phyloP scores from a whole-genome alignment of 495 filamentous ascomycete genomes.

The Pseudoneurospora amorphoporcata region DNA sequence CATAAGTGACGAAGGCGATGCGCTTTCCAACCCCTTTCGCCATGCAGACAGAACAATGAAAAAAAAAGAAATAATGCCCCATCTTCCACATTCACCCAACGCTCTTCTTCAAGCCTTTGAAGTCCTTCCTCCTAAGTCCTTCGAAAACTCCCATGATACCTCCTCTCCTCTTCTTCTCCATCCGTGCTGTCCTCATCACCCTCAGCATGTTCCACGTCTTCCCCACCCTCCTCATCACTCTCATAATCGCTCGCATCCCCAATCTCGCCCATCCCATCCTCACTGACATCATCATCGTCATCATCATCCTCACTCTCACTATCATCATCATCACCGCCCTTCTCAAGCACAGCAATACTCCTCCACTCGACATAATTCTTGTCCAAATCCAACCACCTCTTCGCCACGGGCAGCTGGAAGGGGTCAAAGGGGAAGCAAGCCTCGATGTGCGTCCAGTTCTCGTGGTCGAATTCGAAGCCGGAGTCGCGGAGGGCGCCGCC shows the following conservation, averaged over 20 bases:
- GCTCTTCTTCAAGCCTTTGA: background rate
- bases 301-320: conserved; percentile 37
- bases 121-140: background rate
- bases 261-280: conserved; percentile 18
- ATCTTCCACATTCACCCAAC: background rate
- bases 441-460: conserved; percentile 69
- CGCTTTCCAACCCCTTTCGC: background rate
- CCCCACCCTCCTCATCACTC: conserved; percentile 40
- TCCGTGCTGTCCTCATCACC: conserved; percentile 1
- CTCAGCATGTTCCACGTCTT: conserved; percentile 29
- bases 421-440: conserved; percentile 97
- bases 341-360: conserved; percentile 58
- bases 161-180: background rate
- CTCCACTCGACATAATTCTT: conserved; percentile 80
- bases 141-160: background rate
- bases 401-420: conserved; percentile 75
- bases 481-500: conserved; percentile 51
- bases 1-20: background rate
- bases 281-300: conserved; percentile 37
- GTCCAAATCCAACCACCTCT: conserved; percentile 61
- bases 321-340: conserved; percentile 34
- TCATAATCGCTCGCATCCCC: conserved; percentile 36
- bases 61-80: background rate
- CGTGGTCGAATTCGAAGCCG: conserved; percentile 48
- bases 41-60: background rate